Conservation (phyloP, 2,329 filamentous ascomycete species). For the Cladophialophora chaetospira region DNA sequence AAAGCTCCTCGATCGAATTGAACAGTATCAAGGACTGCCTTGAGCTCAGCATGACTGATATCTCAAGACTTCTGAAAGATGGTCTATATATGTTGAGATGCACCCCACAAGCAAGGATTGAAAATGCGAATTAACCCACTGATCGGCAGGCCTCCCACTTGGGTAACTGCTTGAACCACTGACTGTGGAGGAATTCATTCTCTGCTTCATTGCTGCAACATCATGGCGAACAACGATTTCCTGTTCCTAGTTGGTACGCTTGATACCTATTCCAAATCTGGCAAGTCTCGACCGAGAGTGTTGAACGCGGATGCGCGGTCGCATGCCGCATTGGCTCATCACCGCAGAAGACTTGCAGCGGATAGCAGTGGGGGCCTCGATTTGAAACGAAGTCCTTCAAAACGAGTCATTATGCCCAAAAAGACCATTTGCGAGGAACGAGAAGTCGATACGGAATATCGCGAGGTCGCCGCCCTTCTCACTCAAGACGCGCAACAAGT, state of each 20-base stretch:
- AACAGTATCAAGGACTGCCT: neutral
- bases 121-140: neutral
- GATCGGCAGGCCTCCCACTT: neutral
- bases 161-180: neutral
- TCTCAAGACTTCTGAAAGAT: neutral
- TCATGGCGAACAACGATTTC: neutral
- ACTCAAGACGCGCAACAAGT: neutral
- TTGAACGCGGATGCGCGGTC: neutral
- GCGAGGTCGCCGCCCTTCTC: neutral
- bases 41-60: neutral
- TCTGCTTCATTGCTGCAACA: neutral
- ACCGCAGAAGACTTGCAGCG: neutral
- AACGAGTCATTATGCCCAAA: neutral
- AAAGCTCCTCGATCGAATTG: neutral
- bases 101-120: neutral
- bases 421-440: neutral
- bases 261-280: neutral
- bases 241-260: slow-evolving; percentile 3
- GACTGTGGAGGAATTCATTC: neutral
- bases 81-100: neutral
- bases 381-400: neutral
- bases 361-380: neutral
- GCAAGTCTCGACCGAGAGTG: neutral
- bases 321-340: neutral
- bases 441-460: neutral